Evolutionary conservation across 208 protist species (phyloP), one percentile per base, ranked within the genome.

Genomic region (Borovskyia barvae): DNA sequence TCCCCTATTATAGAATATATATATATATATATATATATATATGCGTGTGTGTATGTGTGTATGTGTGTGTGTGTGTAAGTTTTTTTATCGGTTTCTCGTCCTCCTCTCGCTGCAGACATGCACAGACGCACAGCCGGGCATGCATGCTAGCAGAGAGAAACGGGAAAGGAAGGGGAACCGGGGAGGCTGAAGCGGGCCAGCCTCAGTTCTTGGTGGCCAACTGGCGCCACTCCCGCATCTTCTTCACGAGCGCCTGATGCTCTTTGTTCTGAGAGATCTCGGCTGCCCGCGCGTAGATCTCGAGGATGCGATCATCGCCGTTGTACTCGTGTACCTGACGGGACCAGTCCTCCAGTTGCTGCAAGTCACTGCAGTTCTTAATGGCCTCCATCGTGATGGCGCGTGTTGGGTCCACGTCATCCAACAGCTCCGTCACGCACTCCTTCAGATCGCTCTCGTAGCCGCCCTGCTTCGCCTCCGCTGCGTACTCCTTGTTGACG

Each of bases 241-340:
- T 37, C 81, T 80, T 65, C 56, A 91, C 82, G 24, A 94, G 77
- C n/a, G 45, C 70, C 42, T 72, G 54, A 66, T 90, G 82, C 17
- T 92, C 85, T 14, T 66, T 68, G 61, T 92, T 92, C 48, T 86
- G 81, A 33, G 80, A 90, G 25, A 94, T 45, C 55, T 92, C 77
- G 3, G 84, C 88, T 12, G 88, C 88, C 33, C 85, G 80, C 25
- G 64, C 83, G 75, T 91, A 94, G 56, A 92, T 92, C 49, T 87
- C 85, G 43, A 91, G 59, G 33, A 94, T 89, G 63, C 85, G 79
- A 25, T 85, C 75, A 45, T 94, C 88, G 30, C 88, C 88, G 70
- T 88, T 94, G 78, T 94, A 94, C 69, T 92, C 82, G 63, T 92
- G 85, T 60, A 94, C 80, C 42, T 77, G 54, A 43, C 74, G 78